Evolutionary conservation across 805 yeast species (phyloP), one percentile per base, ranked within the genome.

Genomic region (Wickerhamiella dianesei): DNA sequence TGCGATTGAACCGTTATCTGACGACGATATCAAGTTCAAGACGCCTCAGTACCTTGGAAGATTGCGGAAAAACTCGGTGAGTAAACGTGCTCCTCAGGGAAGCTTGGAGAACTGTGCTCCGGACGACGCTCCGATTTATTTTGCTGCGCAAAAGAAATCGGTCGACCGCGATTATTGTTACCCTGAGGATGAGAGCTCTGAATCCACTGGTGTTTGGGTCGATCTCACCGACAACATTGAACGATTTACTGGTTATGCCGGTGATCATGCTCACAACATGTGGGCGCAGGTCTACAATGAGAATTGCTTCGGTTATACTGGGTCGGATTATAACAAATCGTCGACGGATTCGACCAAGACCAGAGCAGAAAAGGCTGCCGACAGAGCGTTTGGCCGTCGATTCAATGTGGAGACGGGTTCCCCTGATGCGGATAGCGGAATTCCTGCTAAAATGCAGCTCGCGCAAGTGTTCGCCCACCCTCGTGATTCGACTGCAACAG

Each of bases 211-310:
- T 12, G 96, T 86, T 1, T 80, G 81, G 56, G 95, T 92, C 22
- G 86, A 88, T 58, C 72, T 92, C 48, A 70, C 80, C 18, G 84
- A 82, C 46, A 94, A 94, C 59, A 96, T 95, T 0, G 99, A 92
- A 64, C 72, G 97, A 58, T 92, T 84, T 67, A 94, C 98, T 0
- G 98, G 98, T 0, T 92, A 92, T 59, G 82, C 87, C 29, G 98
- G 98, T 25, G 77, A 80, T 44, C 95, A 92, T 58, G 85, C 96
- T 19, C 77, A 80, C 54, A 86, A 82, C 60, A 85, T 92, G 42
- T 92, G 99, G 99, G 71, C 77, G 37, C 85, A 94, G 53, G 87
- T 92, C 22, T 92, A 92, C 64, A 79, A 77, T 40, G 96, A 92
- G 56, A 88, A 88, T 67, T 87, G 96, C 62, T 88, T 88, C 66